phyloP scores from a whole-genome alignment of 495 filamentous ascomycete genomes.

The Symbiotaphrina buchneri region DNA sequence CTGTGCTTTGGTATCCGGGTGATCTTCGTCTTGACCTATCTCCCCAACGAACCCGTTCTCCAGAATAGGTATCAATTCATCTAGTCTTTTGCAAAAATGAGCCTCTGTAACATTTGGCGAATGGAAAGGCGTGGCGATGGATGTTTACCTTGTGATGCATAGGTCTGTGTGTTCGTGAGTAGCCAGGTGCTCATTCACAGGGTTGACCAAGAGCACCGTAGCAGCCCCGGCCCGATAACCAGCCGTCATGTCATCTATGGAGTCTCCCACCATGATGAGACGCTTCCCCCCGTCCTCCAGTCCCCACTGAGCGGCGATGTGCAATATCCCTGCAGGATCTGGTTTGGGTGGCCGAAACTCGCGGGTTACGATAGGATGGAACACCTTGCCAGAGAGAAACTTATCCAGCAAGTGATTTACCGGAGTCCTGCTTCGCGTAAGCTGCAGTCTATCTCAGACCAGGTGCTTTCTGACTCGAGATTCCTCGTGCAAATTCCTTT shows the following conservation, averaged over 20 bases:
- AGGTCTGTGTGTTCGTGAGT: conserved; percentile 59
- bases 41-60: conserved; percentile 5
- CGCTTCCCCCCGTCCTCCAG: conserved; percentile 24
- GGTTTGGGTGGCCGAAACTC: conserved; percentile 76
- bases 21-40: conserved; percentile 5
- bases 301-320: conserved; percentile 61
- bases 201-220: conserved; percentile 70
- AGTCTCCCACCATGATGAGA: conserved; percentile 60
- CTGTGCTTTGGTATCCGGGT: conserved; percentile 5
- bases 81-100: conserved; percentile 1
- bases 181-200: conserved; percentile 49
- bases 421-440: conserved; percentile 21
- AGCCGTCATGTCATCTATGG: conserved; percentile 83
- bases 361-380: conserved; percentile 68
- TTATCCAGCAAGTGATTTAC: conserved; percentile 50
- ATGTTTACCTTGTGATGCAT: conserved; percentile 5
- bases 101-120: background rate
- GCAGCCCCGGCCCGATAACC: conserved; percentile 68
- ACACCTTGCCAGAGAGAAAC: conserved; percentile 41
- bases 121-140: background rate
- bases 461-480: conserved; percentile 56
- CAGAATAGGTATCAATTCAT: conserved; percentile 5
- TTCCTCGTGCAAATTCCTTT: conserved; percentile 89
- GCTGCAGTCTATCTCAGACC: background rate
- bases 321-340: conserved; percentile 63